Base-by-base conservation (phyloP, 495 filamentous ascomycete species). In the Trichoderma orchidacearum region DNA sequence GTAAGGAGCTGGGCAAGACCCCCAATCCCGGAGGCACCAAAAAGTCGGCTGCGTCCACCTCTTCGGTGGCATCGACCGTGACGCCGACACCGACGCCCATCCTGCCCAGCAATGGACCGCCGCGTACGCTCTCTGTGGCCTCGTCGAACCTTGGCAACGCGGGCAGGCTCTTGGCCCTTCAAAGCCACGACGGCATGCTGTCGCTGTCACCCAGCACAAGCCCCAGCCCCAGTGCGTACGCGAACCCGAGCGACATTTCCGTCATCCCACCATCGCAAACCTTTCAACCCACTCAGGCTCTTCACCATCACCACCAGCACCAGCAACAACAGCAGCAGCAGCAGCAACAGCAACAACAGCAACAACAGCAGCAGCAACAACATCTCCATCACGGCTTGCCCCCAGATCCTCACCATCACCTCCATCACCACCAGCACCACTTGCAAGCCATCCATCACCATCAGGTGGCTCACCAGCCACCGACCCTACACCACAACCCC, bases 1-100 rank as follows among this genome's bases (percentile, higher is more conserved):
- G 92, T 75, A 95, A 92, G 72, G 89, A 93, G 58, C 72, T 80
- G 32, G 77, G 81, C 58, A 90, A 89, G 64, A 69, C 65, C 30
- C 68, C 64, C 3, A 28, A 50, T n/a, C 51, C 56, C n/a, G 55
- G 53, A 3, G 41, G 41, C 53, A 35, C 53, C 30, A 48, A 41
- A 25, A 28, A 55, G 32, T 17, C 51, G 54, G 9, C 58, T 59
- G 15, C 58, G 58, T 8, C 50, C n/a, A 15, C 28, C 31, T 15
- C 36, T 27, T 2, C 54, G 32, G 23, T 34, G 23, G 51, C 36
- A 18, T 51, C 6, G 35, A 13, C 60, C 30, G 45, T 35, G 35
- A 55, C 67, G 51, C 53, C 56, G 30, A 51, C 63, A 31, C 58
- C 66, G 5, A 53, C 60, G 31, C 36, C 59, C 52, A 53, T 59